phyloP scores from a whole-genome alignment of 805 yeast species.

The Yamadazyma philogaea region DNA sequence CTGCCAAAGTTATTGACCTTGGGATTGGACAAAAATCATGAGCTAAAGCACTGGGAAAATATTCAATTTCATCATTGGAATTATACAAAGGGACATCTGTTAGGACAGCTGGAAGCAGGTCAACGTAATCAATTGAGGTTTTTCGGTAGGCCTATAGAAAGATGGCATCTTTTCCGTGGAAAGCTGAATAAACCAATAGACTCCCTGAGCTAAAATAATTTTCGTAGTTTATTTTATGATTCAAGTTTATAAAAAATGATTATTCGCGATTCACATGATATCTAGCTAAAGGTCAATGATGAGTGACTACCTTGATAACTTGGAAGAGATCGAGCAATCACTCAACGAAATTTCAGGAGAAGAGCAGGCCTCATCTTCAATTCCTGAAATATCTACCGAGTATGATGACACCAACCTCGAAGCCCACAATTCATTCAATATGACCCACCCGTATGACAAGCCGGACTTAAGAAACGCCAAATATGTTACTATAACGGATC shows the following conservation, averaged over 20 bases:
- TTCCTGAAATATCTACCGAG: background rate
- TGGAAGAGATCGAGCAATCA: slow-evolving; percentile 5
- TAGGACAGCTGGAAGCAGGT: slow-evolving; percentile 21
- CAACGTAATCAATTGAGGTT: slow-evolving; percentile 16
- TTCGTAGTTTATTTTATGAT: no score
- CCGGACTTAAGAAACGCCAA: slow-evolving; percentile 31
- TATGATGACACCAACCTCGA: slow-evolving; percentile 2
- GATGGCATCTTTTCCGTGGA: slow-evolving; percentile 19
- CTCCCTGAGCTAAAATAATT: no score
- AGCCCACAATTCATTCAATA: slow-evolving; percentile 3
- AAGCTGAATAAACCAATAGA: no score
- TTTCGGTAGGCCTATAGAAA: slow-evolving; percentile 21
- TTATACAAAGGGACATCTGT: slow-evolving; percentile 18
- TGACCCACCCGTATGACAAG: slow-evolving; percentile 10
- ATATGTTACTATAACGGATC: slow-evolving; percentile 30
- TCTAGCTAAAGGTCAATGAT: background rate
- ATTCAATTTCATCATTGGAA: slow-evolving; percentile 42
- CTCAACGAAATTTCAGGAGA: background rate
- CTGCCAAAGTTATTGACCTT: slow-evolving; percentile 36
- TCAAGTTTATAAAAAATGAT: no score
- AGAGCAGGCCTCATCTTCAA: background rate
- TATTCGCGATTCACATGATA: background rate
- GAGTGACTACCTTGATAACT: slow-evolving; percentile 6
- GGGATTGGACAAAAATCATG: slow-evolving; percentile 26
- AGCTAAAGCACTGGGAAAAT: slow-evolving; percentile 31